Evolutionary conservation across 495 filamentous ascomycete species (phyloP), one percentile per base, ranked within the genome.

Genomic region (Staphylotrichum longicolle): DNA sequence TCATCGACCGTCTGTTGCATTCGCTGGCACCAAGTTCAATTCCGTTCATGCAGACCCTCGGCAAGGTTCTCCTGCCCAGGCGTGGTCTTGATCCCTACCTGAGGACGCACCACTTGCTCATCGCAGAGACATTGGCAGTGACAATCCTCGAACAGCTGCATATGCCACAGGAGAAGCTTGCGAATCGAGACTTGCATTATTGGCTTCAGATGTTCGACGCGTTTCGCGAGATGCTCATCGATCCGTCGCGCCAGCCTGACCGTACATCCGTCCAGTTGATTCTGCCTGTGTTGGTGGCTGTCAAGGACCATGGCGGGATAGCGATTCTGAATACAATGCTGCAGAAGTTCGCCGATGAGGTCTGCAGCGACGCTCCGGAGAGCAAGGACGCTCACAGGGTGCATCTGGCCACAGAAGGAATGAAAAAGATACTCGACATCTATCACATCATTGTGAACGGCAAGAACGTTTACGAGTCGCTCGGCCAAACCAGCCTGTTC

Each of bases 361-460:
- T 93, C 60, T 81, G 68, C 52, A 64, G 66, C 9, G 63, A 65
- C 33, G 54, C 72, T 6, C 59, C 72, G 32, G 68, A 70, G 14
- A 66, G 67, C 7, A 68, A 76, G 12, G 72, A 73, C 7, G 63
- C 72, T 6, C 61, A 70, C 1, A 78, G 72, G 63, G 48, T 70
- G 14, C 73, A 72, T 40, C 64, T 79, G 45, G 78, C 79, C 5
- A 69, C 70, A 3, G 61, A 74, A 30, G 90, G 89, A 50, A 86
- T 96, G 61, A 90, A 88, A 69, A 90, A 91, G 55, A 94, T 98
- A 50, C 80, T 98, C 30, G 83, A 85, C 34, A 83, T 97, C 47
- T 98, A 93, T 73, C 77, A 79, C 11, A 80, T 90, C 65, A 79
- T 96, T 42, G 84, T 87, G 52, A 86, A 84, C 57, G 84, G 87